These are phyloP conservation scores for Ustilago lituana DNA, from an alignment of 1,284 basidiomycete genomes.

Conservation along the genomic window DNA sequence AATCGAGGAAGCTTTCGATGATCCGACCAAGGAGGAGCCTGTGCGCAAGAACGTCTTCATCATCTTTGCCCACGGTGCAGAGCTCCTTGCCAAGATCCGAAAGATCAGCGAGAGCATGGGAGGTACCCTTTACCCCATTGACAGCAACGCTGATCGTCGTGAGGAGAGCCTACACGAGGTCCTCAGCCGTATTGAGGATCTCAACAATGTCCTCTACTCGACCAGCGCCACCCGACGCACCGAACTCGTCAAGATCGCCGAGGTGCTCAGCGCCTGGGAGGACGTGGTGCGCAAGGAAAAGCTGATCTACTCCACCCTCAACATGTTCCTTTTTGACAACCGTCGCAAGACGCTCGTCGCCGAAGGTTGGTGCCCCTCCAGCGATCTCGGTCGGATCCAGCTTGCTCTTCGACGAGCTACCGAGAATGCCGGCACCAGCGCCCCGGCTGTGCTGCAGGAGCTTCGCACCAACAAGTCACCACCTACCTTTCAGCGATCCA, in stretches of 20 bases:
- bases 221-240: constrained; percentile 76
- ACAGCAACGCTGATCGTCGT: constrained; percentile 90
- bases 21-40: constrained; percentile 74
- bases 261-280: constrained; percentile 87
- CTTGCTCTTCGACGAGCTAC: constrained; percentile 90
- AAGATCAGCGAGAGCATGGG: constrained; percentile 99
- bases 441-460: constrained; percentile 92
- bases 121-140: constrained; percentile 94
- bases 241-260: constrained; percentile 86
- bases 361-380: constrained; percentile 95
- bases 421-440: constrained; percentile 89
- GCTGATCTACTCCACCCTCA: constrained; percentile 74
- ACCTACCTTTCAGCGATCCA: constrained; percentile 93
- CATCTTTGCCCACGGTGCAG: constrained; percentile 97
- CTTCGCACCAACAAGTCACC: constrained; percentile 88
- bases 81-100: constrained; percentile 93
- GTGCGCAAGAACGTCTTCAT: constrained; percentile 93
- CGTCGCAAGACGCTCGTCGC: constrained; percentile 93
- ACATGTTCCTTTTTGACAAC: constrained; percentile 85
- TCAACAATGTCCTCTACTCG: constrained; percentile 81
- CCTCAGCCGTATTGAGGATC: constrained; percentile 86
- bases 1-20: constrained; percentile 90
- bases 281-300: constrained; percentile 96
- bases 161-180: constrained; percentile 89
- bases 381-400: constrained; percentile 88